These are phyloP conservation scores for Blepharisma stoltei DNA, from an alignment of 73 alveolate genomes.

Conservation along the genomic window DNA sequence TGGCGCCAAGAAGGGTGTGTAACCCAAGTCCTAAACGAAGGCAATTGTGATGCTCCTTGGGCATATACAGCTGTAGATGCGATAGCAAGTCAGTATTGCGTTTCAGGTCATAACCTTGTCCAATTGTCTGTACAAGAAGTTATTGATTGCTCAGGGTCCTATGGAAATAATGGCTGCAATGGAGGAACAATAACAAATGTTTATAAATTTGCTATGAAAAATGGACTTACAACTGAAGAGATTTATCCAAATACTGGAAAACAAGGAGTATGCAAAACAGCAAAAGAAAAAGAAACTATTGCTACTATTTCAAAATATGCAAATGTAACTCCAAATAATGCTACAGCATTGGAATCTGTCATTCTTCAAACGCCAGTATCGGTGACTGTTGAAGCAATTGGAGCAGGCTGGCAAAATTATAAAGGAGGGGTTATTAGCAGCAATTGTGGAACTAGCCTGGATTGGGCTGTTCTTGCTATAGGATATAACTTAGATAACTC, in stretches of 20 bases:
- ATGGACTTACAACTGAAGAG: too few relatives aligned
- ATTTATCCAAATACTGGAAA: too few relatives aligned
- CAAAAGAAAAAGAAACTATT: too few relatives aligned
- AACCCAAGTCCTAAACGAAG: constrained; percentile 43
- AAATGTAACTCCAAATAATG: too few relatives aligned
- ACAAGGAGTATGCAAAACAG: too few relatives aligned
- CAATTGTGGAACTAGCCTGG: too few relatives aligned
- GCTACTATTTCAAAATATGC: too few relatives aligned
- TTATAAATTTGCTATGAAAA: too few relatives aligned
- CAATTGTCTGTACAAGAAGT: constrained; percentile 27
- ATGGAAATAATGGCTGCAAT: constrained; percentile 25
- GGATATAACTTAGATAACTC: too few relatives aligned
- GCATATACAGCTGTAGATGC: constrained; percentile 47
- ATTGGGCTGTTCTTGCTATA: too few relatives aligned
- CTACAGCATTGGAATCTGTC: not conserved
- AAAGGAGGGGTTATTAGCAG: not conserved
- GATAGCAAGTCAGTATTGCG: constrained; percentile 41
- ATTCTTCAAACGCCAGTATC: not conserved
- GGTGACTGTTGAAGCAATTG: constrained; percentile 15
- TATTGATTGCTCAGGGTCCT: constrained; percentile 36
- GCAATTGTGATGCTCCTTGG: constrained; percentile 57
- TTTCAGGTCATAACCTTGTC: not conserved
- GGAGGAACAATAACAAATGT: too few relatives aligned
- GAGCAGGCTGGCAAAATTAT: constrained; percentile 9
- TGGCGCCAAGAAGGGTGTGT: constrained; percentile 40